Percentiles rank a stretch among this genome's conserved stretches.
Conservation (phyloP, 2,329 filamentous ascomycete genomes). For the Aspergillus eucalypticola region DNA sequence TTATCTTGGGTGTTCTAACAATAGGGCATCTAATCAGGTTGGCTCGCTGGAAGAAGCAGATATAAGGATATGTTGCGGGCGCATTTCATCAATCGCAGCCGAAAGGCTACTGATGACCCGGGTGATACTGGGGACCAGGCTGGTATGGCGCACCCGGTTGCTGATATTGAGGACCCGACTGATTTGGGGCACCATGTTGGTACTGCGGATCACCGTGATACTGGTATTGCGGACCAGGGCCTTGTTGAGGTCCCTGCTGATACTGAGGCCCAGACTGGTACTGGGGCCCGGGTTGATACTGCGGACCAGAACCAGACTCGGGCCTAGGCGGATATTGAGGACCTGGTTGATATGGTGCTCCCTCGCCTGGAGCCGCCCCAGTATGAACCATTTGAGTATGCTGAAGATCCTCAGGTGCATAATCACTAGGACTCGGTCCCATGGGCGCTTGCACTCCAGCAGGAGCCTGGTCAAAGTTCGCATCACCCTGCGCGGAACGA, state of each 20-base stretch:
- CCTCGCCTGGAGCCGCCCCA: background rate
- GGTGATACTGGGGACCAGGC: background rate
- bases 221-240: background rate
- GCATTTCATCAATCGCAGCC: too few relatives aligned
- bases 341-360: background rate
- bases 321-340: background rate
- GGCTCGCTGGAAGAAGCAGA: too few relatives aligned
- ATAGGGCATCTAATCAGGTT: too few relatives aligned
- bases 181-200: background rate
- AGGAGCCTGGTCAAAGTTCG: slow-evolving; percentile 10
- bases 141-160: background rate
- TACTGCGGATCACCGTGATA: background rate
- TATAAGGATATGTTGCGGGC: too few relatives aligned
- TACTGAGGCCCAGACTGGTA: background rate
- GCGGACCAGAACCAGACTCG: too few relatives aligned
- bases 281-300: background rate
- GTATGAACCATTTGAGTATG: background rate
- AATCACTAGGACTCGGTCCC: slow-evolving; percentile 13
- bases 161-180: background rate
- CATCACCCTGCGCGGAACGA: slow-evolving; percentile 10
- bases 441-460: slow-evolving; percentile 1
- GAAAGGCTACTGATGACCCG: background rate
- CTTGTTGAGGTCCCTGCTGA: background rate
- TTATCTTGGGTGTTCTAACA: too few relatives aligned
- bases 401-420: background rate